These are phyloP conservation scores for Mollisiaceae sp. DNA, from an alignment of 2,329 filamentous ascomycete genomes.

Conservation along the genomic window DNA sequence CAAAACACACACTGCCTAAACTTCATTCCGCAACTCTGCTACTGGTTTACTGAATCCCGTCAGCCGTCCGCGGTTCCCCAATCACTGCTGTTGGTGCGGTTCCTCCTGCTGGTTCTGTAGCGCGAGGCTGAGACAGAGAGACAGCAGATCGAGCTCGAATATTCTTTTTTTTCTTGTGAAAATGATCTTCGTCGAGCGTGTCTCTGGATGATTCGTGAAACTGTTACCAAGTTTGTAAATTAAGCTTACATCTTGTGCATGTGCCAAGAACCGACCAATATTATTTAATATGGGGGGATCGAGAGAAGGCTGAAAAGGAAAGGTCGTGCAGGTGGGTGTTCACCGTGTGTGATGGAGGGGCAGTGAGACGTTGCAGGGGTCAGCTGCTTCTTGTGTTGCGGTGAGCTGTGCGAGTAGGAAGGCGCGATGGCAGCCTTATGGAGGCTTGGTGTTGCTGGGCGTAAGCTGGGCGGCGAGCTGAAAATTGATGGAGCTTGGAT, in stretches of 20 bases:
- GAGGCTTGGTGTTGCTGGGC: not conserved
- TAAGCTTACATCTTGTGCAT: not conserved
- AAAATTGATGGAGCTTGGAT: not conserved
- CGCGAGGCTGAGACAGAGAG: not conserved
- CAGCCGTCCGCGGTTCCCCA: not conserved
- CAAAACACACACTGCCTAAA: no score
- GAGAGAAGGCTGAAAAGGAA: no score
- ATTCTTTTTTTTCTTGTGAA: not conserved
- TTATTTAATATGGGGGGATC: no score
- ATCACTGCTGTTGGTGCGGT: no score
- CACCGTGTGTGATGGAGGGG: constrained; percentile 6
- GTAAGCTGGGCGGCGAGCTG: constrained; percentile 8
- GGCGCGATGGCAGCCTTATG: constrained; percentile 1
- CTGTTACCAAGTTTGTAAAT: not conserved
- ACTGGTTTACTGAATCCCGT: no score
- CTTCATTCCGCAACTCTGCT: no score
- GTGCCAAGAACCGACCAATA: no score
- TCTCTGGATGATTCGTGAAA: no score
- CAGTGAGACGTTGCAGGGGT: constrained; percentile 7
- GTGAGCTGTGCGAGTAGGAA: not conserved
- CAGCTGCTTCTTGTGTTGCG: not conserved
- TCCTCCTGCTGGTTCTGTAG: not conserved
- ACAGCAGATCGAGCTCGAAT: not conserved
- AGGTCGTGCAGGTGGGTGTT: not conserved
- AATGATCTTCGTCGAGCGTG: no score